These are phyloP conservation scores for Corinectria fuckeliana DNA, from an alignment of 2,329 filamentous ascomycete genomes.

Conservation along the genomic window DNA sequence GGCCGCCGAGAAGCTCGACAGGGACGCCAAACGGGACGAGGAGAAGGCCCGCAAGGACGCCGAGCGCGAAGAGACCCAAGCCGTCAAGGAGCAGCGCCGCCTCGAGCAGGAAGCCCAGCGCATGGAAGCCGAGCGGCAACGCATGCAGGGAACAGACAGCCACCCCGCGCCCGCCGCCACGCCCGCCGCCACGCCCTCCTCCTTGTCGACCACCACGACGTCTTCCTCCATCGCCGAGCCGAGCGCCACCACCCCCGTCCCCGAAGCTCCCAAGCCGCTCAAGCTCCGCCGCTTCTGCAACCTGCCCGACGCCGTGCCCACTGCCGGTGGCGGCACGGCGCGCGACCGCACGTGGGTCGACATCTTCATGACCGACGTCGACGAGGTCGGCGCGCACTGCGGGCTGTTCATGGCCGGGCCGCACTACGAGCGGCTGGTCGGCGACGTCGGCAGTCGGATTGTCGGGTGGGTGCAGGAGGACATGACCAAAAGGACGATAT, in stretches of 20 bases:
- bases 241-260: neutral
- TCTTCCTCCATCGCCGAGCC: neutral
- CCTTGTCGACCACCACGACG: neutral
- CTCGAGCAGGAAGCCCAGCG: constrained; percentile 13
- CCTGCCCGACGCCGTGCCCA: constrained; percentile 56
- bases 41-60: constrained; percentile 35
- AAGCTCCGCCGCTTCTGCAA: constrained; percentile 82
- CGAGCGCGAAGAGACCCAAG: constrained; percentile 26
- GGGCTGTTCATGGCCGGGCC: constrained; percentile 77
- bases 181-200: neutral
- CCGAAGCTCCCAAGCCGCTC: constrained; percentile 43
- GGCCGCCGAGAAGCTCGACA: constrained; percentile 42
- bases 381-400: constrained; percentile 86
- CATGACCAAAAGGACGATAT: constrained; percentile 50
- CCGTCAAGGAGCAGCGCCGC: constrained; percentile 29
- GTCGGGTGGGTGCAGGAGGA: constrained; percentile 74
- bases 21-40: constrained; percentile 39
- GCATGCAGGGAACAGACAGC: constrained; percentile 6
- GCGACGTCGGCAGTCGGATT: constrained; percentile 72
- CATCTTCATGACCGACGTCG: constrained; percentile 81
- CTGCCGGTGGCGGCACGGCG: constrained; percentile 53
- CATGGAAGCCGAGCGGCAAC: constrained; percentile 17
- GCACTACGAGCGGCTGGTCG: constrained; percentile 79
- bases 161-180: constrained; percentile 3
- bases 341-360: constrained; percentile 77